phyloP scores from a whole-genome alignment of 106 monocot genomes.

The Triglochin maritima region DNA sequence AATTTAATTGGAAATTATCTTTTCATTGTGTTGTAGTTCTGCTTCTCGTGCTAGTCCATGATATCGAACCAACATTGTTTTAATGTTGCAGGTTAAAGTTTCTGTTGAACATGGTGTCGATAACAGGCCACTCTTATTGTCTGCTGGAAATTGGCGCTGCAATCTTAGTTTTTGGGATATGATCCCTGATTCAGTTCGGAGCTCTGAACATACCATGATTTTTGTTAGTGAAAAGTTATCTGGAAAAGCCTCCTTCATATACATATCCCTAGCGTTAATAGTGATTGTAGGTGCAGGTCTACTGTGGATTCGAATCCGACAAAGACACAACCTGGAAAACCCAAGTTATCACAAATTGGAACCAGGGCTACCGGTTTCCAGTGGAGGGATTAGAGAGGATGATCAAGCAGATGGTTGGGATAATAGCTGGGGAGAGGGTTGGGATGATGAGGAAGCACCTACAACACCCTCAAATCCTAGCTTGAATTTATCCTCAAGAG shows the following conservation, averaged over 20 bases:
- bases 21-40: too few species aligned
- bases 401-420: slow-evolving; percentile 48
- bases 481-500: slow-evolving; percentile 53
- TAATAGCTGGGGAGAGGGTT: slow-evolving; percentile 56
- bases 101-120: slow-evolving; percentile 25
- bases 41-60: too few species aligned
- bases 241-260: slow-evolving; percentile 8
- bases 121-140: slow-evolving; percentile 34
- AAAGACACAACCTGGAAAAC: slow-evolving; percentile 1
- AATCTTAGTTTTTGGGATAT: slow-evolving; percentile 42
- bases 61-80: background rate
- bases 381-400: slow-evolving; percentile 37
- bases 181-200: slow-evolving; percentile 22
- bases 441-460: slow-evolving; percentile 84
- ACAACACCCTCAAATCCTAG: slow-evolving; percentile 44
- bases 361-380: slow-evolving; percentile 42
- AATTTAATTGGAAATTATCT: too few species aligned
- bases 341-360: slow-evolving; percentile 42
- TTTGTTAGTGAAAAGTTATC: slow-evolving; percentile 11
- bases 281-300: slow-evolving; percentile 15
- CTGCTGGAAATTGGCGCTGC: slow-evolving; percentile 36
- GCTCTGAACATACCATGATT: slow-evolving; percentile 12
- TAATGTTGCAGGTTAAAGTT: slow-evolving; percentile 50
- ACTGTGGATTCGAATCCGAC: slow-evolving; percentile 26
- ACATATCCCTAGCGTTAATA: slow-evolving; percentile 15